phyloP scores from a whole-genome alignment of 2,329 filamentous ascomycete species.

The Dothidotthia symphoricarpi region DNA sequence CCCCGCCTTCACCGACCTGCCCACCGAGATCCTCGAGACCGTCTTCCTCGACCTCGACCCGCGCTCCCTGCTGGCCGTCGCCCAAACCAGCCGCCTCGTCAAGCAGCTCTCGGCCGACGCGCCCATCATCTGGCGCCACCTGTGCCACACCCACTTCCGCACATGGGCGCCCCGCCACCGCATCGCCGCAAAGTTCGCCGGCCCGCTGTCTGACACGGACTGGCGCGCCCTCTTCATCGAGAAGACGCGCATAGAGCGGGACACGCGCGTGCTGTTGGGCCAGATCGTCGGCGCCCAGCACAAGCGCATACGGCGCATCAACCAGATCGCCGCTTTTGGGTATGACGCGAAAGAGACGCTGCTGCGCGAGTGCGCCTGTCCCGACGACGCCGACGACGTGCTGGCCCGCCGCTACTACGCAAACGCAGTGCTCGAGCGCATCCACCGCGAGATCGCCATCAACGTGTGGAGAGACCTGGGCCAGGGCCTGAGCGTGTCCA shows the following conservation, averaged over 20 bases:
- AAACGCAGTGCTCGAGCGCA: conserved; percentile 69
- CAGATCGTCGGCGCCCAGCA: conserved; percentile 69
- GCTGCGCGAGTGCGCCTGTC: conserved; percentile 61
- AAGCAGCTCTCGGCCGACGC: conserved; percentile 66
- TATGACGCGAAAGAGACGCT: conserved; percentile 89
- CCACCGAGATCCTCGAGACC: conserved; percentile 80
- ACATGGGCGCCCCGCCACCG: conserved; percentile 65
- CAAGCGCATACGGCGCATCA: conserved; percentile 66
- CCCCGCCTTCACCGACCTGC: conserved; percentile 50
- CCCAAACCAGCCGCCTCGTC: conserved; percentile 64
- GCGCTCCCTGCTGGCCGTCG: conserved; percentile 50
- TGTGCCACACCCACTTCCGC: conserved; percentile 67
- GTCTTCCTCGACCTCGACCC: conserved; percentile 66
- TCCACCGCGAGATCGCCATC: conserved; percentile 78
- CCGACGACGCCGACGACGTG: conserved; percentile 66
- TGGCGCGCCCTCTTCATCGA: conserved; percentile 64
- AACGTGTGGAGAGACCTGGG: conserved; percentile 67
- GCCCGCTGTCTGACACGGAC: conserved; percentile 57
- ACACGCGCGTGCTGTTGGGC: conserved; percentile 53
- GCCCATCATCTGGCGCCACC: conserved; percentile 73
- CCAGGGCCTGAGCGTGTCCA: conserved; percentile 52
- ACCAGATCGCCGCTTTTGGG: conserved; percentile 68
- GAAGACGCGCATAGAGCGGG: conserved; percentile 35
- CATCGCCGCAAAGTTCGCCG: conserved; percentile 36
- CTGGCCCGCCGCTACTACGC: conserved; percentile 78